phyloP scores from a whole-genome alignment of 805 yeast species.

The Candida endomychidarum region DNA sequence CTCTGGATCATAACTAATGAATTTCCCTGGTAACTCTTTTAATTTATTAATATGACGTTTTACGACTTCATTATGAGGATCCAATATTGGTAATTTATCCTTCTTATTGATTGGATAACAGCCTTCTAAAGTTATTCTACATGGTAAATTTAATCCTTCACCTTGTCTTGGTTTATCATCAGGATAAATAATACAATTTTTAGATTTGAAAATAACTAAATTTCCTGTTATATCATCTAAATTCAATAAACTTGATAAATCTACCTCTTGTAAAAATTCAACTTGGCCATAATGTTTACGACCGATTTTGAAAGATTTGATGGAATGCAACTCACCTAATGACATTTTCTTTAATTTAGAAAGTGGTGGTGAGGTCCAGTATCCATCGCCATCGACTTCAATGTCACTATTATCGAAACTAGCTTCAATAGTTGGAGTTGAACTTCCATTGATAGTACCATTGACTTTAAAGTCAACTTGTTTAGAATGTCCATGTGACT shows the following conservation, averaged over 20 bases:
- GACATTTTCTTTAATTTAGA: constrained; percentile 60
- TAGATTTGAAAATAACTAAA: constrained; percentile 58
- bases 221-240: constrained; percentile 58
- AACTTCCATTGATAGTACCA: constrained; percentile 5
- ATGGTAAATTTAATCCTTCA: constrained; percentile 80
- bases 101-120: constrained; percentile 80
- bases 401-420: constrained; percentile 13
- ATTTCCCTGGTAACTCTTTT: constrained; percentile 57
- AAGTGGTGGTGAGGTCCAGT: constrained; percentile 82
- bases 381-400: constrained; percentile 66
- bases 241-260: constrained; percentile 65
- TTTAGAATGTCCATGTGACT: constrained; percentile 14
- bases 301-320: constrained; percentile 71
- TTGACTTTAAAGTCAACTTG: constrained; percentile 19
- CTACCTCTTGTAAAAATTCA: constrained; percentile 79
- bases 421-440: constrained; percentile 17
- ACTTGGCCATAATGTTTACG: constrained; percentile 75
- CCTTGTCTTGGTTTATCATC: constrained; percentile 68
- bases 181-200: constrained; percentile 71
- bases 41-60: constrained; percentile 67
- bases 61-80: constrained; percentile 71
- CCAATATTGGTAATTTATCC: constrained; percentile 70
- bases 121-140: constrained; percentile 68
- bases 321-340: constrained; percentile 61
- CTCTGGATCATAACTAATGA: constrained; percentile 73